A percentile compares a stretch with the other conserved stretches of the same genome.
Conservation (phyloP, 2,329 filamentous ascomycete species). For the Cercospora sp. region DNA sequence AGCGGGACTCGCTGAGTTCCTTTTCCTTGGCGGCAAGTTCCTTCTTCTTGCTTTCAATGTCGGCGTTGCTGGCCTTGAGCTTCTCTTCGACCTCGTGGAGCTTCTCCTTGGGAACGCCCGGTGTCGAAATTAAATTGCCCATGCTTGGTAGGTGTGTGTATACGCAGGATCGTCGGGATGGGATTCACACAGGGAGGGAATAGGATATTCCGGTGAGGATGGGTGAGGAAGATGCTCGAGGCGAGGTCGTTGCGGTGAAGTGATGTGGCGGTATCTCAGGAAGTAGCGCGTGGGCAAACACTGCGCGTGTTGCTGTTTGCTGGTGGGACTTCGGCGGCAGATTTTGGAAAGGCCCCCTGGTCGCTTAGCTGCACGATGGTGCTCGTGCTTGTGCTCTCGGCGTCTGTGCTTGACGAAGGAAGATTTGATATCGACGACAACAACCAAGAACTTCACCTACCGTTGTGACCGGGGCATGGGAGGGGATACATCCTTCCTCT, state of each 20-base stretch:
- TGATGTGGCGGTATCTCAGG: conserved; percentile 1
- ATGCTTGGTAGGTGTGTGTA: conserved; percentile 20
- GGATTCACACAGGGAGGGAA: conserved; percentile 7
- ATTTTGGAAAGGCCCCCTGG: conserved; percentile 9
- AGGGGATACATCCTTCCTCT: background rate
- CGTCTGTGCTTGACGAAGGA: conserved; percentile 9
- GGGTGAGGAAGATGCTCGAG: background rate
- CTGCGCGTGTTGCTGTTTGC: conserved; percentile 12
- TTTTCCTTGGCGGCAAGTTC: conserved; percentile 20
- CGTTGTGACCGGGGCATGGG: background rate
- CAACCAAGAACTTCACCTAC: background rate
- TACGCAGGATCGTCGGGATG: background rate
- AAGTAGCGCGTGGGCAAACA: conserved; percentile 11
- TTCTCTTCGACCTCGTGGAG: conserved; percentile 28
- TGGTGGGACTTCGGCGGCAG: conserved; percentile 7
- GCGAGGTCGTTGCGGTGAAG: conserved; percentile 7
- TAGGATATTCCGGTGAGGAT: background rate
- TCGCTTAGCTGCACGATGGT: background rate
- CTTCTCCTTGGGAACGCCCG: conserved; percentile 25
- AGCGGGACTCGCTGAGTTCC: conserved; percentile 18
- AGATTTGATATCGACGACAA: conserved; percentile 6
- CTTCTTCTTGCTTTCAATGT: conserved; percentile 19
- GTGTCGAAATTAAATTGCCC: conserved; percentile 26
- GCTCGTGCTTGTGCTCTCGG: background rate
- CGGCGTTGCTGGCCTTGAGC: conserved; percentile 23